Percentiles rank a stretch among this genome's conserved stretches.
Evolutionary conservation across 257 asterid genomes (phyloP).

Genomic region (Fraxinus pennsylvanica): DNA sequence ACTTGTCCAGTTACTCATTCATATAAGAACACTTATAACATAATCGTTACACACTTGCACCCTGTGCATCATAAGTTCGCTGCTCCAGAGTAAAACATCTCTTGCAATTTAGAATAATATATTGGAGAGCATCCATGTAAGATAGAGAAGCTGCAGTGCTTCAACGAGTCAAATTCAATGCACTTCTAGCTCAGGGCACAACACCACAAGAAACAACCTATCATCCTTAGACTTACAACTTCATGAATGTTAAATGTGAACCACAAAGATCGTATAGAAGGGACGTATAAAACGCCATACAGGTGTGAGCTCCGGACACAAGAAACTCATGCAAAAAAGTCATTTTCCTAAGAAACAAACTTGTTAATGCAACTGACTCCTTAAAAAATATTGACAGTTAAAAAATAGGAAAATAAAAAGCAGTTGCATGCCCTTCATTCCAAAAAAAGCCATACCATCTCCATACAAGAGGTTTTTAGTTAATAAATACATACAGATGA

Average conservation of each 20-base stretch:
- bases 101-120: neutral
- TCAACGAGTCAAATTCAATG: neutral
- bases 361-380: neutral
- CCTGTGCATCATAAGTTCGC: neutral
- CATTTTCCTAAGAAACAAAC: conserved; percentile 1
- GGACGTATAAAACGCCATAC: too few relatives aligned
- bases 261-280: neutral
- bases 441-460: neutral
- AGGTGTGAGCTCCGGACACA: neutral
- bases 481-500: neutral
- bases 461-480: neutral
- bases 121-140: neutral
- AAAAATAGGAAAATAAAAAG: neutral
- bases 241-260: neutral
- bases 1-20: too few relatives aligned
- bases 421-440: neutral
- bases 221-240: neutral
- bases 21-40: neutral
- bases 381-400: neutral
- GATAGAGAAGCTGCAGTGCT: neutral
- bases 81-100: neutral
- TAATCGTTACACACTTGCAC: neutral
- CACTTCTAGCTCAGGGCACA: neutral
- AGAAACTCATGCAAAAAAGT: neutral
- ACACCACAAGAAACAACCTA: neutral